Evolutionary conservation across 768 basidiomycete genomes (phyloP).

Genomic region (Mycena amicta): DNA sequence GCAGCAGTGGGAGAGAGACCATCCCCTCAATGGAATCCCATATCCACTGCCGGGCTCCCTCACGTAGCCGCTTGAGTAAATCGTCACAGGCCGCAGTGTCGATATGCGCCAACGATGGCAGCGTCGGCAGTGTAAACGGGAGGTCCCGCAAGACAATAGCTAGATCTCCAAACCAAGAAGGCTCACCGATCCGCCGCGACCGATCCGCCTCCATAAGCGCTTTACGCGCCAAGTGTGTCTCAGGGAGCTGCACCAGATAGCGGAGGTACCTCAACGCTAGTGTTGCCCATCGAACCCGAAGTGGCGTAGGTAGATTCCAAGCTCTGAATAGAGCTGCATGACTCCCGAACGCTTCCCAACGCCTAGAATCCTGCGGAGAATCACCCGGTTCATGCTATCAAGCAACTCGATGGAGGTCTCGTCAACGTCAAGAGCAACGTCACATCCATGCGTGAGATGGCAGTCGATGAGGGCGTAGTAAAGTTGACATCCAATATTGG

Average conservation of each 20-base stretch:
- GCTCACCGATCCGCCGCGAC: background rate
- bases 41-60: background rate
- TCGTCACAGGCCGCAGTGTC: background rate
- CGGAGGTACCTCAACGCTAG: slow-evolving; percentile 23
- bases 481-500: slow-evolving; percentile 16
- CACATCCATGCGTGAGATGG: slow-evolving; percentile 25
- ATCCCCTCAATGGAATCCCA: background rate
- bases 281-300: slow-evolving; percentile 18
- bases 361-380: slow-evolving; percentile 24
- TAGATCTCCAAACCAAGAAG: background rate
- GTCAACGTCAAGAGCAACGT: slow-evolving; percentile 19
- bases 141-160: background rate
- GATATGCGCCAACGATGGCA: background rate
- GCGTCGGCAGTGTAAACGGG: background rate
- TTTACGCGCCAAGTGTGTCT: background rate
- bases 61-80: background rate
- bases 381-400: slow-evolving; percentile 18
- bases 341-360: slow-evolving; percentile 10
- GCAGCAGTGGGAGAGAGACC: background rate
- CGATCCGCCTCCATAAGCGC: background rate
- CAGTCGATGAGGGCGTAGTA: slow-evolving; percentile 26
- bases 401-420: slow-evolving; percentile 4
- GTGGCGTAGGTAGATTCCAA: slow-evolving; percentile 25
- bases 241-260: slow-evolving; percentile 12
- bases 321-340: slow-evolving; percentile 25